Conservation (phyloP, 306 rosid genomes). For the Acacia crassicarpa region DNA sequence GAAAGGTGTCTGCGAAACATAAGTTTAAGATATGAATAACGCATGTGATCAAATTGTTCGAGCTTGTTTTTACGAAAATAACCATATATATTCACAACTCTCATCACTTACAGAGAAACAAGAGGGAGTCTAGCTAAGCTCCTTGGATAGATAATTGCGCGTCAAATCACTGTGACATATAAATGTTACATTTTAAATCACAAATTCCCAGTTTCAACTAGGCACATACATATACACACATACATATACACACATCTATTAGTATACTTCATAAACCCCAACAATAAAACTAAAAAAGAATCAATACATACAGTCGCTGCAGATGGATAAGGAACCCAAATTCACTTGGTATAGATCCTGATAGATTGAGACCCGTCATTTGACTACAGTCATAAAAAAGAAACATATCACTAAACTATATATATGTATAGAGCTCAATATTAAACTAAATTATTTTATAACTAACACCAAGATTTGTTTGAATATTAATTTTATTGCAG, state of each 20-base stretch:
- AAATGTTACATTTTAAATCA: neutral
- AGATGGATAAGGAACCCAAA: constrained; percentile 66
- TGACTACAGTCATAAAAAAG: constrained; percentile 16
- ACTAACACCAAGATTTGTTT: no score
- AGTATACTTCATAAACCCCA: no score
- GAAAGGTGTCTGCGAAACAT: constrained; percentile 36
- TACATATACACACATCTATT: no score
- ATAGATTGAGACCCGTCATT: constrained; percentile 58
- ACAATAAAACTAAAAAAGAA: no score
- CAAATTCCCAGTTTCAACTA: no score
- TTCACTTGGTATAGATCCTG: constrained; percentile 62
- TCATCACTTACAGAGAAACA: constrained; percentile 45
- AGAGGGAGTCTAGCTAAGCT: constrained; percentile 47
- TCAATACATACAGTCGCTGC: constrained; percentile 48
- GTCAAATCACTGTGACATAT: constrained; percentile 58
- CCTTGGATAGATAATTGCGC: constrained; percentile 58
- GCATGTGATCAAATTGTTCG: neutral
- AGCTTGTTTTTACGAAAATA: neutral
- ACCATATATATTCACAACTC: neutral
- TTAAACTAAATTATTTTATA: no score
- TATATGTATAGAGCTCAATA: neutral
- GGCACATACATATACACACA: no score
- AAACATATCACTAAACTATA: neutral
- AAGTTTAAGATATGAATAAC: neutral
- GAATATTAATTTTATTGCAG: no score